These are phyloP conservation scores for Leptomonas pyrrhocoris DNA, from an alignment of 208 protist genomes.

Conservation along the genomic window DNA sequence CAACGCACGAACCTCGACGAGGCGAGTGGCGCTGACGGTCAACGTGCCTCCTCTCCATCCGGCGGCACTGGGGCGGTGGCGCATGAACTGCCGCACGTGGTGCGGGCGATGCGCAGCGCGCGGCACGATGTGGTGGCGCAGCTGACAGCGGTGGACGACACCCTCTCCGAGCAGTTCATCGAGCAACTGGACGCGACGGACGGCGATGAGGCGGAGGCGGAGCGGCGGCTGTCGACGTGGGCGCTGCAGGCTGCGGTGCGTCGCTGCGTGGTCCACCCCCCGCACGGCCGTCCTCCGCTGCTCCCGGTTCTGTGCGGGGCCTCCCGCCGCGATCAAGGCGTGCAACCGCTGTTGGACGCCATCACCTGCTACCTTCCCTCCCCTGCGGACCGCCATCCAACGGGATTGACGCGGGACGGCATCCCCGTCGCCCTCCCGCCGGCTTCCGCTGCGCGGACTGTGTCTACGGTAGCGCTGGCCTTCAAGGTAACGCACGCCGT, in stretches of 20 bases:
- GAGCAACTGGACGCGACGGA: slow-evolving; percentile 62
- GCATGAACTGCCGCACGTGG: slow-evolving; percentile 51
- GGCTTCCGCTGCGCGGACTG: slow-evolving; percentile 31
- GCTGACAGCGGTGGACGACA: slow-evolving; percentile 73
- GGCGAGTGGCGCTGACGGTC: neutral
- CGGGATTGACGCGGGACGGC: slow-evolving; percentile 49
- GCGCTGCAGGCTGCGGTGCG: slow-evolving; percentile 69
- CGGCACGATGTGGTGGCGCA: slow-evolving; percentile 64
- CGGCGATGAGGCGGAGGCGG: slow-evolving; percentile 72
- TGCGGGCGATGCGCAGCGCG: slow-evolving; percentile 34
- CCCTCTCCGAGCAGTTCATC: slow-evolving; percentile 73
- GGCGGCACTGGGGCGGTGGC: neutral
- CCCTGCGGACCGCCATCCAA: slow-evolving; percentile 79
- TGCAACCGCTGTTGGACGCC: slow-evolving; percentile 93
- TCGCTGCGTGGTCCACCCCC: slow-evolving; percentile 48
- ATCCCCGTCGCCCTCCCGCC: slow-evolving; percentile 50
- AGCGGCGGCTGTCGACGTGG: slow-evolving; percentile 55
- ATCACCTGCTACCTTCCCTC: slow-evolving; percentile 92
- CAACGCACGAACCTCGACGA: slow-evolving; percentile 13
- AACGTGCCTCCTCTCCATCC: neutral
- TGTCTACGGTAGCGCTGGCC: slow-evolving; percentile 83
- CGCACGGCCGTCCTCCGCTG: slow-evolving; percentile 30
- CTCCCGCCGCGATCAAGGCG: slow-evolving; percentile 88
- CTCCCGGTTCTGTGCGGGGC: slow-evolving; percentile 93
- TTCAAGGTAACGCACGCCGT: slow-evolving; percentile 92